Evolutionary conservation across 768 basidiomycete species (phyloP), one percentile per base, ranked within the genome.

Genomic region (Tubosaeta brunneosetosa): DNA sequence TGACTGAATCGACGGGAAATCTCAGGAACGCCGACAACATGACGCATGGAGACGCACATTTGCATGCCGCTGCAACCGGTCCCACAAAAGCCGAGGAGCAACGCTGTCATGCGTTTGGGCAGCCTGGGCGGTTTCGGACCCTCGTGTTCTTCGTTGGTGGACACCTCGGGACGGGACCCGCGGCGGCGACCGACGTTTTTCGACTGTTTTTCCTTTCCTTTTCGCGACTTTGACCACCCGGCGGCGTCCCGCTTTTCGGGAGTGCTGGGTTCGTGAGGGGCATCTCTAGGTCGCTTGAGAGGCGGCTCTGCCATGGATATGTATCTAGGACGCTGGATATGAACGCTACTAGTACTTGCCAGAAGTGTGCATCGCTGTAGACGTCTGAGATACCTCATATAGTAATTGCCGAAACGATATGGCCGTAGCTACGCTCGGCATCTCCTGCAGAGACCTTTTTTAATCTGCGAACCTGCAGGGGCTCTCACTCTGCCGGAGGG

Each of bases 51-150:
- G 36, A 78, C 92, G 65, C 65, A 97, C 95, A 94, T 88, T 73
- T 98, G 95, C 91, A 97, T 97, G 22, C 95, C 95, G 61, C 81
- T 86, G 67, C 85, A 97, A 1, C 90, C 92, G 0, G 90, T 85
- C 6, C 95, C 95, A 70, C 91, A 92, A 61, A 93, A 97, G 3
- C 94, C 94, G 26, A 97, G 74, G 47, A 97, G 71, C 44, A 97
- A 67, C 0, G 91, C 94, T 37, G 85, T 86, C 73, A 85, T 85
- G 61, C 86, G 79, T 71, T 97, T 97, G 13, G 94, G 92, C 25
- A 86, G 71, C 32, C 88, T 78, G 22, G 75, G 76, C 3, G 74
- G 74, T 63, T 83, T 84, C 10, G 55, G 63, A 3, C 53, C 53
- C 6, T 51, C 59, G 33, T 47, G 63, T 4, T 54, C 53, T 4